Evolutionary conservation across 805 yeast genomes (phyloP), one percentile per base, ranked within the genome.

Genomic region (Candida nonsorbophila): DNA sequence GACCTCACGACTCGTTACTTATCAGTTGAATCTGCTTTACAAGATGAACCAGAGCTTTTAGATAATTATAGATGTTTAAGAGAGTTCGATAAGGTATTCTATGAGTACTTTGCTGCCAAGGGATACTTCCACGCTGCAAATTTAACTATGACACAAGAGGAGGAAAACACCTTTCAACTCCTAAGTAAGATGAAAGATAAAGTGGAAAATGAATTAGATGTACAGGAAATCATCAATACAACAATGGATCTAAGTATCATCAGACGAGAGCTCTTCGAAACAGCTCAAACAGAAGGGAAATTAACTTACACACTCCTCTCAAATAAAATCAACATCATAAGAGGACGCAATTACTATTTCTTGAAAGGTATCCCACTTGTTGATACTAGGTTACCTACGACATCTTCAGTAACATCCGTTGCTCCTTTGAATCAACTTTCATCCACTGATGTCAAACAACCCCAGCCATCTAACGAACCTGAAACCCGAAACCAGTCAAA

Each of bases 1-100:
- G n/a, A n/a, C n/a, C n/a, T n/a, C n/a, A n/a, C n/a, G n/a, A n/a
- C n/a, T n/a, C n/a, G n/a, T n/a, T n/a, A n/a, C n/a, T n/a, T n/a
- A n/a, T n/a, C n/a, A n/a, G n/a, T n/a, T n/a, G 10, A 18, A 18
- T 18, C 20, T 18, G 20, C 7, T 7, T 18, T 18, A 18, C 20
- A 7, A 18, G 20, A 18, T 7, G 10, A 7, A 7, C 10, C 7
- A 7, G 7, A 7, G 10, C 20, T 7, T 7, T 10, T 10, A 19
- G 15, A 15, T 17, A 20, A 14, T 27, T 27, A 5, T 11, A 20
- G n/a, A 8, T 27, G 10, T 18, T 35, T 58, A 16, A 29, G 40
- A n/a, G 42, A 47, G 20, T 46, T 48, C 27, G 64, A 58, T 30
- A 49, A 48, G 23, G 34, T 57, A 22, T 25, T 42, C 14, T 55